These are phyloP conservation scores for Apiospora saccharicola DNA, from an alignment of 2,329 filamentous ascomycete genomes.

Conservation along the genomic window DNA sequence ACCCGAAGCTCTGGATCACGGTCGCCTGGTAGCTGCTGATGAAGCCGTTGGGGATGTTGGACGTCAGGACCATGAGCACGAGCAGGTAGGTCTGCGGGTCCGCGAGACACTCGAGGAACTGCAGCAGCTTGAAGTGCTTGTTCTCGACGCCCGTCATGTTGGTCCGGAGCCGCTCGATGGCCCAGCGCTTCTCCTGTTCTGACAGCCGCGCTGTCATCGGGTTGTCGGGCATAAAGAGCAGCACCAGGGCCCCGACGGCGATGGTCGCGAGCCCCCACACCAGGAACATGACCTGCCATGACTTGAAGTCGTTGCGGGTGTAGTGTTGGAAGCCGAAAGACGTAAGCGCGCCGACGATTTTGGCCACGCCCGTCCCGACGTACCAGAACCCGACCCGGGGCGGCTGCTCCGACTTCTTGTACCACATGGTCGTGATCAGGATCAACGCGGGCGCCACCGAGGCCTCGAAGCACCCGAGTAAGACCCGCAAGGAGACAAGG, in stretches of 20 bases:
- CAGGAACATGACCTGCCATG: slow-evolving; percentile 53
- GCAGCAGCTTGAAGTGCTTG: slow-evolving; percentile 26
- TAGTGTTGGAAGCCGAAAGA: slow-evolving; percentile 61
- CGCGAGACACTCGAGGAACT: slow-evolving; percentile 25
- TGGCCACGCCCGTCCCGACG: slow-evolving; percentile 64
- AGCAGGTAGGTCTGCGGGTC: slow-evolving; percentile 28
- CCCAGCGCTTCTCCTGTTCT: slow-evolving; percentile 24
- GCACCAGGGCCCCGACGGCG: slow-evolving; percentile 18
- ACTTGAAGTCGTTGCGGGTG: slow-evolving; percentile 32
- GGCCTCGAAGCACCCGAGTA: slow-evolving; percentile 73
- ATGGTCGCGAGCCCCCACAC: slow-evolving; percentile 26
- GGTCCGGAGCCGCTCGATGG: slow-evolving; percentile 26
- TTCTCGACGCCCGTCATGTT: slow-evolving; percentile 30
- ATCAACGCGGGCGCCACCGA: slow-evolving; percentile 75
- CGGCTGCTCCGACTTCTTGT: slow-evolving; percentile 74
- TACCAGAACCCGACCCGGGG: slow-evolving; percentile 71
- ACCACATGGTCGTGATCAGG: slow-evolving; percentile 71
- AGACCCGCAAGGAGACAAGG: slow-evolving; percentile 70
- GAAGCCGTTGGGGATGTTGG: slow-evolving; percentile 42
- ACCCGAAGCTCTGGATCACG: slow-evolving; percentile 49
- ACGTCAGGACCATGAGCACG: slow-evolving; percentile 23
- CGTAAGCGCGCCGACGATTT: slow-evolving; percentile 56
- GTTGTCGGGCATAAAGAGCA: slow-evolving; percentile 28
- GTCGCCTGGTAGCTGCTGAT: slow-evolving; percentile 49
- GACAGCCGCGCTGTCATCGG: slow-evolving; percentile 27